A percentile compares a stretch with the other conserved stretches of the same genome.
Conservation (phyloP, 805 yeast genomes). For the Metschnikowia anglica region DNA sequence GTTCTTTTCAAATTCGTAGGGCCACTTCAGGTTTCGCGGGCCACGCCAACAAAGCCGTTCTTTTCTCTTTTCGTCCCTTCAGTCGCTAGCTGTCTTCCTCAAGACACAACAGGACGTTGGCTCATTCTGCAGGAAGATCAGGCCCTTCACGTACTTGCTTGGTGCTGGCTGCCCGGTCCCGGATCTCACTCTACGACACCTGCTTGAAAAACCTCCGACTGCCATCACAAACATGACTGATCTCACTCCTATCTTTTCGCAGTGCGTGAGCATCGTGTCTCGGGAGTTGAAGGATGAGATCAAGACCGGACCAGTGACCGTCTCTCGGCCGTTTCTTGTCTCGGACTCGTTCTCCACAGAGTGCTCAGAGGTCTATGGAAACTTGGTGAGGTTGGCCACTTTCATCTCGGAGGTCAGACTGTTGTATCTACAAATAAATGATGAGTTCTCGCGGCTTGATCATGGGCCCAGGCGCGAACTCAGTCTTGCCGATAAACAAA, state of each 20-base stretch:
- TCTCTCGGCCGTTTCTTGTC: constrained; percentile 16
- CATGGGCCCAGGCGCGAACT: constrained; percentile 21
- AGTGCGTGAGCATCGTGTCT: constrained; percentile 47
- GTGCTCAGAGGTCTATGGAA: constrained; percentile 33
- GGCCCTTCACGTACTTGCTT: too few relatives aligned
- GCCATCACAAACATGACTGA: constrained; percentile 39
- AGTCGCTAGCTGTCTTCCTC: too few relatives aligned
- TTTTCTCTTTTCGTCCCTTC: too few relatives aligned
- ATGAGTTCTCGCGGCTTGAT: constrained; percentile 17
- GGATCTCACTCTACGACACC: neutral
- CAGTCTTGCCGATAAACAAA: constrained; percentile 50
- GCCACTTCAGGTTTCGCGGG: too few relatives aligned
- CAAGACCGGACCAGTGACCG: neutral
- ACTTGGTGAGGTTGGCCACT: constrained; percentile 30
- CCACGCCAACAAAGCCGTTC: too few relatives aligned
- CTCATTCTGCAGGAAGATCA: too few relatives aligned
- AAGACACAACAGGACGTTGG: too few relatives aligned
- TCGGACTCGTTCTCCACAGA: constrained; percentile 45
- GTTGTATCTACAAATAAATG: constrained; percentile 31
- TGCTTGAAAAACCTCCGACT: neutral
- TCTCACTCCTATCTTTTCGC: constrained; percentile 47
- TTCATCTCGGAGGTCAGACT: constrained; percentile 36
- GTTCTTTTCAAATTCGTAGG: too few relatives aligned
- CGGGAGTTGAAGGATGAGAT: constrained; percentile 26
- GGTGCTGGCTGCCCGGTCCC: neutral